These are phyloP conservation scores for Saccharomycopsis fermentans DNA, from an alignment of 805 yeast genomes.

Conservation along the genomic window DNA sequence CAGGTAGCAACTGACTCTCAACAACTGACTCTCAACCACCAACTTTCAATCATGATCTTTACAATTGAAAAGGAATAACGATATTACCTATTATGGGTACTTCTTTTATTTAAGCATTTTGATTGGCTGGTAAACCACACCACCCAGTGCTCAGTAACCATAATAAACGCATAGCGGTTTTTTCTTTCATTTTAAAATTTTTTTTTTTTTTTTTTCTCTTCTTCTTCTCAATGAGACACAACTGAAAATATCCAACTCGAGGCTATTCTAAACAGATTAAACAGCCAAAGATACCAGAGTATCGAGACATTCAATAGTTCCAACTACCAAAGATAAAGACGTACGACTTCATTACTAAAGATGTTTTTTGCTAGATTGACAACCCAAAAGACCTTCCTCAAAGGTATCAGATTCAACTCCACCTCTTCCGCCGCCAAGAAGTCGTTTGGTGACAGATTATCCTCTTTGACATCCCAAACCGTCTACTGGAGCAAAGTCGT, in stretches of 20 bases:
- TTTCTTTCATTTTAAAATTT: neutral
- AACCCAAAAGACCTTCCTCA: constrained; percentile 9
- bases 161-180: neutral
- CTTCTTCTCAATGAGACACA: neutral
- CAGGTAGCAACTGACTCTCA: too few relatives aligned
- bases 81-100: neutral
- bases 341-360: neutral
- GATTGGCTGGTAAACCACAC: neutral
- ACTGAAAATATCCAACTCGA: neutral
- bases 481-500: constrained; percentile 60
- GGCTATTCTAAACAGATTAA: too few relatives aligned
- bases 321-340: too few relatives aligned
- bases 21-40: too few relatives aligned
- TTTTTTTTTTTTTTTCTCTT: neutral
- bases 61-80: too few relatives aligned
- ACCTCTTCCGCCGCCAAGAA: constrained; percentile 20
- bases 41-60: too few relatives aligned
- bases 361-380: constrained; percentile 1
- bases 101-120: neutral
- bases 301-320: too few relatives aligned
- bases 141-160: neutral
- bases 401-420: constrained; percentile 26
- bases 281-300: too few relatives aligned
- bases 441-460: neutral
- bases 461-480: constrained; percentile 37